A percentile compares a stretch with the other conserved stretches of the same genome.
Evolutionary conservation across 306 rosid species (phyloP).

Genomic region (Argentina anserina): DNA sequence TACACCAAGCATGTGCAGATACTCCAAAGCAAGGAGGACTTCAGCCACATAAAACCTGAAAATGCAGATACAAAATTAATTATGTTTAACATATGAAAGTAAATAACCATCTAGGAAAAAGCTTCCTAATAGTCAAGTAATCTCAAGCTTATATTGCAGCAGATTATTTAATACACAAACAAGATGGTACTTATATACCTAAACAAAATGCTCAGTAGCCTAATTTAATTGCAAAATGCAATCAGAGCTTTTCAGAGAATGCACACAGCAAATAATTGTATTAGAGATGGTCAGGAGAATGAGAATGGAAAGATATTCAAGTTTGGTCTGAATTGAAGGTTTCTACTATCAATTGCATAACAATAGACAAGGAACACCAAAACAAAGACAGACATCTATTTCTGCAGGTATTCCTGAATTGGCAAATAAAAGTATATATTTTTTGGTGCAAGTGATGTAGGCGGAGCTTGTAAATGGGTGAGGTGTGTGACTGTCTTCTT

Average conservation of each 20-base stretch:
- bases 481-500: background rate
- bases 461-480: background rate
- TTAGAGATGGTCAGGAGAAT: background rate
- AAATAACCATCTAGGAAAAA: background rate
- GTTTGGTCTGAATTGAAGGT: background rate
- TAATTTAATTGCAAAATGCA: background rate
- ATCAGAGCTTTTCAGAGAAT: background rate
- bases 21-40: conserved; percentile 88
- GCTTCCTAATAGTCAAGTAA: background rate
- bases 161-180: background rate
- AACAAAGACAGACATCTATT: background rate
- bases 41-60: conserved; percentile 87
- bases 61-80: background rate
- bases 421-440: background rate
- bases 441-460: background rate
- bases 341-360: background rate
- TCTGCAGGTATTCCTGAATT: background rate
- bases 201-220: background rate
- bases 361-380: background rate
- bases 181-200: background rate
- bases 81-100: background rate
- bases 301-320: background rate
- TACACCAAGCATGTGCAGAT: conserved; percentile 91
- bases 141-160: background rate
- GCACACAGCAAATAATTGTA: background rate